These are phyloP conservation scores for Echeveria elegans DNA, from an alignment of 164 flowering plant genomes.

Conservation along the genomic window DNA sequence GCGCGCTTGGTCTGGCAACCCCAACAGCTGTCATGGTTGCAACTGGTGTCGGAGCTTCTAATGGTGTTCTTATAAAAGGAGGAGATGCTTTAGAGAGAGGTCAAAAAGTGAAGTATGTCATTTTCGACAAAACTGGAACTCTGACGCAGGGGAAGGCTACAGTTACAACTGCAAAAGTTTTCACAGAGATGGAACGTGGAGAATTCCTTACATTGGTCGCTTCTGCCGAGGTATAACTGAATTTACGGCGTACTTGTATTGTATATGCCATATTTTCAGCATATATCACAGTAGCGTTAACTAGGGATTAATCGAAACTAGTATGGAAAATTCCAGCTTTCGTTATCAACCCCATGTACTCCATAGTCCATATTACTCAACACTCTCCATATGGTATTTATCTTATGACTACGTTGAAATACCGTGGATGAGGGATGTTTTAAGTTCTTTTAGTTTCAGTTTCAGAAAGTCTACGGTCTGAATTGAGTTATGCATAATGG, in stretches of 20 bases:
- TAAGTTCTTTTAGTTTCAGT: background rate
- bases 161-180: slow-evolving; percentile 72
- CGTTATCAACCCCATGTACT: background rate
- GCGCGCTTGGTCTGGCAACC: slow-evolving; percentile 99
- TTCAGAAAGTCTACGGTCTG: background rate
- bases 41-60: slow-evolving; percentile 91
- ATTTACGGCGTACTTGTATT: background rate
- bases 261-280: background rate
- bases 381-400: background rate
- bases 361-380: background rate
- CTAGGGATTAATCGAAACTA: background rate
- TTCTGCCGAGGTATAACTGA: slow-evolving; percentile 79
- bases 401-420: background rate
- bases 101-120: slow-evolving; percentile 68
- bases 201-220: slow-evolving; percentile 88
- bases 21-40: slow-evolving; percentile 99
- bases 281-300: background rate
- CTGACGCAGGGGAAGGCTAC: slow-evolving; percentile 92
- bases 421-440: too few relatives aligned
- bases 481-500: background rate
- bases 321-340: background rate
- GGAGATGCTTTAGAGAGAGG: slow-evolving; percentile 98
- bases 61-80: slow-evolving; percentile 95
- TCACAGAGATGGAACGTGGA: slow-evolving; percentile 74
- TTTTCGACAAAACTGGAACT: slow-evolving; percentile 97